These are phyloP conservation scores for Pythium rishiriense DNA, from an alignment of 352 stramenopile species.

Conservation along the genomic window DNA sequence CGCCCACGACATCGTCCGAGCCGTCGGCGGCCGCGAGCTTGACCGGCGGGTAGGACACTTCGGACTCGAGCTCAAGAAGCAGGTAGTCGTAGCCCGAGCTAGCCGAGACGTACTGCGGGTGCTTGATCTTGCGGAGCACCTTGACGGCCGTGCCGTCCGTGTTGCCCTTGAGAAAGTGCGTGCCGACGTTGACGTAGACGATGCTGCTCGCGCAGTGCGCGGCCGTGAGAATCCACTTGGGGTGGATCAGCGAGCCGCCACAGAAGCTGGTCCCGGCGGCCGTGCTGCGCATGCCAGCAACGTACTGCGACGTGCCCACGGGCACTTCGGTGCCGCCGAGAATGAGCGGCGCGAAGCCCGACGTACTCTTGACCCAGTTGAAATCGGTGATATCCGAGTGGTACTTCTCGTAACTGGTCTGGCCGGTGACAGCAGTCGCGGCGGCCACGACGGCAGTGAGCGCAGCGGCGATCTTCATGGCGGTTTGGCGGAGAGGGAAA, in stretches of 20 bases:
- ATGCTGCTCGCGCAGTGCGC: slow-evolving; percentile 30
- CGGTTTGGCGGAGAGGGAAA: neutral
- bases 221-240: slow-evolving; percentile 34
- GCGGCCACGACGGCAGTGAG: slow-evolving; percentile 11
- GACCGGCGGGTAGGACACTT: slow-evolving; percentile 26
- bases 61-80: slow-evolving; percentile 29
- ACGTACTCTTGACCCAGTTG: slow-evolving; percentile 12
- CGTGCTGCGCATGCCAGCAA: slow-evolving; percentile 18
- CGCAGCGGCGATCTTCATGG: slow-evolving; percentile 19
- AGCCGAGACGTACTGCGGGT: slow-evolving; percentile 25
- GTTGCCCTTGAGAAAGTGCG: slow-evolving; percentile 27
- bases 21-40: slow-evolving; percentile 15
- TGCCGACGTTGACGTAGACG: slow-evolving; percentile 29
- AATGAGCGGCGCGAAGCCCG: slow-evolving; percentile 21
- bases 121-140: slow-evolving; percentile 27
- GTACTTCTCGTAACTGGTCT: slow-evolving; percentile 19
- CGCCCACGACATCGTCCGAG: slow-evolving; percentile 15
- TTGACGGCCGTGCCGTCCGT: slow-evolving; percentile 26
- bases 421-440: slow-evolving; percentile 3
- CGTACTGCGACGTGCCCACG: slow-evolving; percentile 21
- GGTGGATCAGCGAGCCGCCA: slow-evolving; percentile 34
- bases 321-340: slow-evolving; percentile 28
- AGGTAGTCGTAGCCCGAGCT: slow-evolving; percentile 32
- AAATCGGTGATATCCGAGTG: slow-evolving; percentile 14
- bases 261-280: slow-evolving; percentile 21